These are phyloP conservation scores for Cercospora sesami DNA, from an alignment of 2,329 filamentous ascomycete genomes.

Conservation along the genomic window DNA sequence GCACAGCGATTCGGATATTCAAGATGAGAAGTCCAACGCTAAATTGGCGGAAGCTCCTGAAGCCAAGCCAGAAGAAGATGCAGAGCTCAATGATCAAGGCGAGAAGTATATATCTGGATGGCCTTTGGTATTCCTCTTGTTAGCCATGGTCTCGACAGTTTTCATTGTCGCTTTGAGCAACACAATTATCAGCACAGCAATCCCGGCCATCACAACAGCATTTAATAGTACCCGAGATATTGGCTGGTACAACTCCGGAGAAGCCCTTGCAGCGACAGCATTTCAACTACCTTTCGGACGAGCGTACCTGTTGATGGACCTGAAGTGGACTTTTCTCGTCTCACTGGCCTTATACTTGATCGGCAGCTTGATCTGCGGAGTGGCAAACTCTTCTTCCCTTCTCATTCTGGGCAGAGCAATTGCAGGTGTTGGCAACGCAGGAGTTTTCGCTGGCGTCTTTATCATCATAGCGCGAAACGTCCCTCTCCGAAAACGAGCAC, in stretches of 20 bases:
- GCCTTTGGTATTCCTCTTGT: not conserved
- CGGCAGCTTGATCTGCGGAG: conserved; percentile 53
- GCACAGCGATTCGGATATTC: not conserved
- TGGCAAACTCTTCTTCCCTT: conserved; percentile 49
- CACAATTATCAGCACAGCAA: conserved; percentile 47
- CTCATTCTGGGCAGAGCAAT: conserved; percentile 55
- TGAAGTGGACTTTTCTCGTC: conserved; percentile 47
- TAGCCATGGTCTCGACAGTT: conserved; percentile 13
- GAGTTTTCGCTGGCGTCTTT: conserved; percentile 48
- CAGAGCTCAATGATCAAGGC: not conserved
- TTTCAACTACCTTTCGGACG: conserved; percentile 48
- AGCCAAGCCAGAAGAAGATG: not conserved
- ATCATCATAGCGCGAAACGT: conserved; percentile 26
- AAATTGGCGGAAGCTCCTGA: not conserved
- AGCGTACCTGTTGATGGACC: conserved; percentile 43
- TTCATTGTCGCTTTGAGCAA: conserved; percentile 30
- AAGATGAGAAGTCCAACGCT: not conserved
- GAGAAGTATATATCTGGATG: not conserved
- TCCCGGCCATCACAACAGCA: conserved; percentile 50
- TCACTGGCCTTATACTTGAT: conserved; percentile 47
- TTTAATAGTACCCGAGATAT: conserved; percentile 49
- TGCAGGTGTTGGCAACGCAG: conserved; percentile 56
- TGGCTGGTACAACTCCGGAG: conserved; percentile 51
- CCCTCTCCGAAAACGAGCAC: conserved; percentile 24
- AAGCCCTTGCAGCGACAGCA: conserved; percentile 46